These are phyloP conservation scores for Fraxinus ornus DNA, from an alignment of 305 asterid species.

Conservation along the genomic window DNA sequence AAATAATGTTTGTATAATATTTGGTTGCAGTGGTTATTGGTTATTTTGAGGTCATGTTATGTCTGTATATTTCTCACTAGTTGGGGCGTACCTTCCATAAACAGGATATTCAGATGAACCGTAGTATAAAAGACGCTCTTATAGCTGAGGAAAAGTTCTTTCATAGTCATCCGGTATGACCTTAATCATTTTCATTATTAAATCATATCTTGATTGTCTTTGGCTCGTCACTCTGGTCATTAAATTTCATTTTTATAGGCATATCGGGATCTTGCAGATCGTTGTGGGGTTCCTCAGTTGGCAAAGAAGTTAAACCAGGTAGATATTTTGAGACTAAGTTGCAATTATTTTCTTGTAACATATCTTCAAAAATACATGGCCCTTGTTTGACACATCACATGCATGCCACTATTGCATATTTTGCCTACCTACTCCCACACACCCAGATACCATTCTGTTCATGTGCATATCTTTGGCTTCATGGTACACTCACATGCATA, in stretches of 20 bases:
- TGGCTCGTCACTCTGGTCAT: background rate
- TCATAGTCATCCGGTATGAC: slow-evolving; percentile 26
- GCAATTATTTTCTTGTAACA: background rate
- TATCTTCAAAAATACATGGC: background rate
- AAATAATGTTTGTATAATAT: background rate
- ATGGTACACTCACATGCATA: background rate
- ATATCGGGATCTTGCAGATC: slow-evolving; percentile 29
- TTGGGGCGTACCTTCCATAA: background rate
- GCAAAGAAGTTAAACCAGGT: slow-evolving; percentile 45
- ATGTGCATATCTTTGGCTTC: background rate
- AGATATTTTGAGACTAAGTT: background rate
- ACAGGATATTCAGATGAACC: slow-evolving; percentile 34
- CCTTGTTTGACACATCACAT: background rate
- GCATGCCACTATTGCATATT: background rate
- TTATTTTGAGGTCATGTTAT: background rate
- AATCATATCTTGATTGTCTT: background rate
- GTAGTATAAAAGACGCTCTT: slow-evolving; percentile 33
- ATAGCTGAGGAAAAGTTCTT: slow-evolving; percentile 39
- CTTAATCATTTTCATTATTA: background rate
- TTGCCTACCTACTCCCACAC: background rate
- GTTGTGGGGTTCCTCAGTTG: slow-evolving; percentile 36
- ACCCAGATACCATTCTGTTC: background rate
- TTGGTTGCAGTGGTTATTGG: background rate
- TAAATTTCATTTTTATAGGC: slow-evolving; percentile 17
- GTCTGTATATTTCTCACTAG: background rate